Conservation (phyloP, 164 flowering plant species). For the Cinnamomum chago region DNA sequence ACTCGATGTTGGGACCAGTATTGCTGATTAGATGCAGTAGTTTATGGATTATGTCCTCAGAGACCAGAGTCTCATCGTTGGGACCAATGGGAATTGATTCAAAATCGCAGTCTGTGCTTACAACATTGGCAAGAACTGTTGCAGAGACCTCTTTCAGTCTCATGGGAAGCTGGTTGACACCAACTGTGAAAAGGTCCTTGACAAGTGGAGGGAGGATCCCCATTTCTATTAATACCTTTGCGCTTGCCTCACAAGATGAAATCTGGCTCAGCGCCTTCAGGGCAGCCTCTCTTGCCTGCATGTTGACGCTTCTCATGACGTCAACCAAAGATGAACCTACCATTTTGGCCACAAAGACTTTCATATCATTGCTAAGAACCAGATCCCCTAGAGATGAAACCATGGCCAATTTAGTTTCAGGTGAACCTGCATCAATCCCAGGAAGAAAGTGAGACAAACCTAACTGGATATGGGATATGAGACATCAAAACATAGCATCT, state of each 20-base stretch:
- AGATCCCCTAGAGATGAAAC: slow-evolving; percentile 79
- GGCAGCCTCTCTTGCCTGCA: slow-evolving; percentile 78
- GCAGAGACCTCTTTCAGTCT: slow-evolving; percentile 88
- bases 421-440: slow-evolving; percentile 51
- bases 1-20: slow-evolving; percentile 92
- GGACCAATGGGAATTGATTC: slow-evolving; percentile 67
- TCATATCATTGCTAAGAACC: slow-evolving; percentile 73
- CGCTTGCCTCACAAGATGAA: slow-evolving; percentile 76
- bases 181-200: slow-evolving; percentile 75
- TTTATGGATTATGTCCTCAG: slow-evolving; percentile 76
- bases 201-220: slow-evolving; percentile 92
- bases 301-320: slow-evolving; percentile 61
- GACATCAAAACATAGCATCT: too few relatives aligned
- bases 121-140: slow-evolving; percentile 82
- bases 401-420: slow-evolving; percentile 83
- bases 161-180: slow-evolving; percentile 76
- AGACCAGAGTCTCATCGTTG: slow-evolving; percentile 71
- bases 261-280: slow-evolving; percentile 84
- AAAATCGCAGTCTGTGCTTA: slow-evolving; percentile 63
- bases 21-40: slow-evolving; percentile 93
- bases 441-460: background rate
- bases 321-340: slow-evolving; percentile 73
- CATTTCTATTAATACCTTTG: slow-evolving; percentile 65
- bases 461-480: background rate
- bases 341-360: slow-evolving; percentile 66